phyloP scores from a whole-genome alignment of 2,329 filamentous ascomycete species.

The Trichothecium sympodiale region DNA sequence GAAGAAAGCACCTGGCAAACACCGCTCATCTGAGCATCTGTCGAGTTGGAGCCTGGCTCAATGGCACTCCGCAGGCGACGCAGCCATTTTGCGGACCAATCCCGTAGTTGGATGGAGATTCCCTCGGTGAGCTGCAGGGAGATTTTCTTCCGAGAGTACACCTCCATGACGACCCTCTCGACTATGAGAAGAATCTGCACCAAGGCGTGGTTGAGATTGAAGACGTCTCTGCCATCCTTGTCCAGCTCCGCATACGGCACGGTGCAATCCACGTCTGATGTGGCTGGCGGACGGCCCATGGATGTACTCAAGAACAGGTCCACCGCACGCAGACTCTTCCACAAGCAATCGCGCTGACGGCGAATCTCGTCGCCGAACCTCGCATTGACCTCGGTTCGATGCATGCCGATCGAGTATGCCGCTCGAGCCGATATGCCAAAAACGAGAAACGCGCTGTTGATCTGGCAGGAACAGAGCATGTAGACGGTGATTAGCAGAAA shows the following conservation, averaged over 20 bases:
- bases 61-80: constrained; percentile 29
- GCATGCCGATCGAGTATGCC: constrained; percentile 40
- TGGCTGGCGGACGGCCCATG: constrained; percentile 42
- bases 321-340: constrained; percentile 41
- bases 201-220: constrained; percentile 37
- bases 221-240: constrained; percentile 23
- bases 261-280: constrained; percentile 43
- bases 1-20: constrained; percentile 40
- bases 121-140: constrained; percentile 41
- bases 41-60: constrained; percentile 9
- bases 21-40: constrained; percentile 25
- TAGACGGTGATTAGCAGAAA: constrained; percentile 40
- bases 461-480: constrained; percentile 43
- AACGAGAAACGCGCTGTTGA: constrained; percentile 43
- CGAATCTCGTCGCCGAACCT: constrained; percentile 34
- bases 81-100: constrained; percentile 40
- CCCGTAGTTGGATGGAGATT: constrained; percentile 38
- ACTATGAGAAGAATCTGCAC: constrained; percentile 41
- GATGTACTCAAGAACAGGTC: constrained; percentile 42
- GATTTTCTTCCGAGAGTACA: constrained; percentile 42
- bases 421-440: constrained; percentile 42
- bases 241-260: constrained; percentile 28
- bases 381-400: constrained; percentile 41
- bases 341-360: constrained; percentile 35
- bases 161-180: constrained; percentile 37